These are phyloP conservation scores for Exserohilum rostratum DNA, from an alignment of 2,329 filamentous ascomycete genomes.

Conservation along the genomic window DNA sequence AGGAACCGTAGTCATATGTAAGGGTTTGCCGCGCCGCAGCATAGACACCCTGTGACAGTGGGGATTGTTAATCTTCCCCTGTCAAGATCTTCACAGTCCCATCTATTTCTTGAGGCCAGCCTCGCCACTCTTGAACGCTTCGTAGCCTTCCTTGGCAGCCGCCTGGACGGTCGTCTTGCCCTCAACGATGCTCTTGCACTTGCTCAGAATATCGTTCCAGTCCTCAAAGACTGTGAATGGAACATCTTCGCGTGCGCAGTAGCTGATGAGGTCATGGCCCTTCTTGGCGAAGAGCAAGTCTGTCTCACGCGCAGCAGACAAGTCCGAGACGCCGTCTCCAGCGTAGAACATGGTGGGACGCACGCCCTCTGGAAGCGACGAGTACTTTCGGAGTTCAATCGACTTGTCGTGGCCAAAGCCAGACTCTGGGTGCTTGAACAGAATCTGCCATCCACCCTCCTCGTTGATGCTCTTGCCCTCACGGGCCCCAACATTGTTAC, in stretches of 20 bases:
- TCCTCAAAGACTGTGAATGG: slow-evolving; percentile 88
- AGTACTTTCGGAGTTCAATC: slow-evolving; percentile 86
- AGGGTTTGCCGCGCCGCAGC: slow-evolving; percentile 3
- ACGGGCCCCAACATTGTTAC: slow-evolving; percentile 75
- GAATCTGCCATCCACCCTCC: slow-evolving; percentile 83
- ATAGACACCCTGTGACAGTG: not conserved
- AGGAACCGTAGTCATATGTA: not conserved
- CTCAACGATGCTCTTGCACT: slow-evolving; percentile 75
- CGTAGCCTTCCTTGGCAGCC: slow-evolving; percentile 64
- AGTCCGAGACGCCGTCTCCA: slow-evolving; percentile 55
- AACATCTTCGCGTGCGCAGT: slow-evolving; percentile 81
- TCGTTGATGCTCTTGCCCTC: slow-evolving; percentile 80
- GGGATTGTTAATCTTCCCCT: not conserved
- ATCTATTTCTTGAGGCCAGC: slow-evolving; percentile 44
- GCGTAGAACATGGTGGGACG: slow-evolving; percentile 91
- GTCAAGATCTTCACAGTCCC: not conserved
- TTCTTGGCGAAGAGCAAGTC: slow-evolving; percentile 93
- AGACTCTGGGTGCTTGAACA: slow-evolving; percentile 81
- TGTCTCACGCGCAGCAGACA: slow-evolving; percentile 82
- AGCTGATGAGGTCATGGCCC: slow-evolving; percentile 84
- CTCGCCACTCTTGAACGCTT: slow-evolving; percentile 54
- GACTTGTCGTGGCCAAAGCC: slow-evolving; percentile 98
- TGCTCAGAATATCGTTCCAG: slow-evolving; percentile 78
- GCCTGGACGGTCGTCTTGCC: slow-evolving; percentile 74
- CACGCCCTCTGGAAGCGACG: slow-evolving; percentile 68